Evolutionary conservation across 306 rosid genomes (phyloP), one percentile per base, ranked within the genome.

Genomic region (Datisca glomerata): DNA sequence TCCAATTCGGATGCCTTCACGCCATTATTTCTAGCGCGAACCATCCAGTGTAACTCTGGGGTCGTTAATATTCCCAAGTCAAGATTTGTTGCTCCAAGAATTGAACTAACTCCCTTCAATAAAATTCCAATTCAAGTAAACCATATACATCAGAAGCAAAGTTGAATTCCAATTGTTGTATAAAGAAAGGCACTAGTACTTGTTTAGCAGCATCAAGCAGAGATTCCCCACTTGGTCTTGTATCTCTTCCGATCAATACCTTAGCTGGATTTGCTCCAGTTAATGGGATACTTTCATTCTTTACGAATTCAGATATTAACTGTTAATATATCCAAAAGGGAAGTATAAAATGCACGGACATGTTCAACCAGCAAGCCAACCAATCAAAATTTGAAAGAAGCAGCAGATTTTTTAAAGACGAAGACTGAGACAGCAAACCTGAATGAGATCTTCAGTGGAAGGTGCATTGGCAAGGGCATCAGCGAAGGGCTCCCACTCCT

Each of bases 11-110:
- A 68, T 25, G 67, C 81, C n/a, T 56, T 54, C 33, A 45, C 8
- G 33, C 86, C 78, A 56, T 55, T 59, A 64, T 89, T 84, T 60
- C 73, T 70, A 14, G 75, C 79, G 6, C 69, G 86, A 68, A 89
- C 97, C 91, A 89, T 83, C 95, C 95, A 89, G 60, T 89, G 95
- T 22, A 83, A 52, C 51, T 80, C 82, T 0, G 97, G 95, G 43
- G 97, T 83, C 3, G 97, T 83, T 63, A 89, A 68, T 54, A 83
- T 56, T 52, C 93, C 95, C 93, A 72, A 47, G 64, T 83, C 97
- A 2, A 53, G 34, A 0, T 83, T 75, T 60, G 56, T 63, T 1
- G 73, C 93, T 43, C 86, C 78, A 56, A 75, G 60, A 65, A 84
- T 68, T 15, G 93, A 80, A 35, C 59, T 23, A 37, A 89, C 59